Evolutionary conservation across 495 filamentous ascomycete species (phyloP).

Genomic region (Penicillium fimorum): DNA sequence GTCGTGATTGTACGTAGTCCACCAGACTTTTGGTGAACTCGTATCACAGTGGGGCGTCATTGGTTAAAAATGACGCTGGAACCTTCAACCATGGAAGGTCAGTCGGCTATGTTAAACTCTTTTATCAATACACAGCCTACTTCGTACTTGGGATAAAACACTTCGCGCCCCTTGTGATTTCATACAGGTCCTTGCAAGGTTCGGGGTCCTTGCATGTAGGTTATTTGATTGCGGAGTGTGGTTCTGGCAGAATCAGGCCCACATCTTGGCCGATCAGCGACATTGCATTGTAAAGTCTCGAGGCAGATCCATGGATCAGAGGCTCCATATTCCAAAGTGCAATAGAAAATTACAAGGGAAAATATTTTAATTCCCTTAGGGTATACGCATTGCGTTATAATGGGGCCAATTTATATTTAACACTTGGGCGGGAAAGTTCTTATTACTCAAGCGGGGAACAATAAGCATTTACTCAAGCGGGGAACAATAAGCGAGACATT

Average conservation of each 20-base stretch:
- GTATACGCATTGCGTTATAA: too few relatives aligned
- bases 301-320: neutral
- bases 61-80: neutral
- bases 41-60: conserved; percentile 10
- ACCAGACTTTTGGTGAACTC: conserved; percentile 9
- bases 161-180: neutral
- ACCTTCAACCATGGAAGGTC: neutral
- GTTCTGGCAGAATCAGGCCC: conserved; percentile 18
- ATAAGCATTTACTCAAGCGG: too few relatives aligned
- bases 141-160: neutral
- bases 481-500: too few relatives aligned
- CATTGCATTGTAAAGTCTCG: neutral
- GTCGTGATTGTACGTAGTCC: neutral
- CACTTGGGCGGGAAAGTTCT: too few relatives aligned
- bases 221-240: conserved; percentile 1
- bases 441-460: too few relatives aligned
- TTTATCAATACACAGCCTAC: neutral
- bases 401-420: too few relatives aligned
- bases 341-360: too few relatives aligned
- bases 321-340: too few relatives aligned
- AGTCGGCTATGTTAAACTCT: neutral
- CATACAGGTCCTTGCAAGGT: neutral
- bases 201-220: neutral
- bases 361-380: too few relatives aligned
- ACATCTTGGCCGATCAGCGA: conserved; percentile 5